Evolutionary conservation across 2,329 filamentous ascomycete genomes (phyloP).

Genomic region (Colletotrichum viniferum): DNA sequence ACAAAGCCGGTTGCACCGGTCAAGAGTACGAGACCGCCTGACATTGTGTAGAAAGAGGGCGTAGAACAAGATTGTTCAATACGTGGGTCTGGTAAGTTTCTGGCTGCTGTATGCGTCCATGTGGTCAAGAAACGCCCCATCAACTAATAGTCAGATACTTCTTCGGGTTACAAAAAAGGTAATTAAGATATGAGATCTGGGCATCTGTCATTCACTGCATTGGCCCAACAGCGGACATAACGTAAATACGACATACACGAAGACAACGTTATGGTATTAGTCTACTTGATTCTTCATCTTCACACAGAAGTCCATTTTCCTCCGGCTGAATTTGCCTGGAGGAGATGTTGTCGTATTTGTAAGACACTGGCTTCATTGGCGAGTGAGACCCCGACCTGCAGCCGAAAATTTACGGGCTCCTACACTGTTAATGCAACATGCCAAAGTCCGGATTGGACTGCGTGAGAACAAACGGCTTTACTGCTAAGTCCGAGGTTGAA

Average conservation of each 20-base stretch:
- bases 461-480: not conserved
- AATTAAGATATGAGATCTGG: not conserved
- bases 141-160: not conserved
- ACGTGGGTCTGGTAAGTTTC: not conserved
- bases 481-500: not conserved
- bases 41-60: not conserved
- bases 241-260: not conserved
- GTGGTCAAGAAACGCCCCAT: not conserved
- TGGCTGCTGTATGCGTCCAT: not conserved
- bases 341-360: not conserved
- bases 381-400: not conserved
- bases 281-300: not conserved
- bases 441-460: not conserved
- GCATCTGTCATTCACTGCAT: not conserved
- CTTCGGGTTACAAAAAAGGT: not conserved
- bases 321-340: not conserved
- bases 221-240: not conserved
- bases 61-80: not conserved
- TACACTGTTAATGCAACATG: not conserved
- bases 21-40: constrained; percentile 12
- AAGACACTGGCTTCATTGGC: not conserved
- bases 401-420: not conserved
- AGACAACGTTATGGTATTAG: not conserved
- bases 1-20: constrained; percentile 36
- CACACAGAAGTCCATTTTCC: not conserved